Evolutionary conservation across 2,329 filamentous ascomycete genomes (phyloP).

Genomic region (Pseudogymnoascus destructans): DNA sequence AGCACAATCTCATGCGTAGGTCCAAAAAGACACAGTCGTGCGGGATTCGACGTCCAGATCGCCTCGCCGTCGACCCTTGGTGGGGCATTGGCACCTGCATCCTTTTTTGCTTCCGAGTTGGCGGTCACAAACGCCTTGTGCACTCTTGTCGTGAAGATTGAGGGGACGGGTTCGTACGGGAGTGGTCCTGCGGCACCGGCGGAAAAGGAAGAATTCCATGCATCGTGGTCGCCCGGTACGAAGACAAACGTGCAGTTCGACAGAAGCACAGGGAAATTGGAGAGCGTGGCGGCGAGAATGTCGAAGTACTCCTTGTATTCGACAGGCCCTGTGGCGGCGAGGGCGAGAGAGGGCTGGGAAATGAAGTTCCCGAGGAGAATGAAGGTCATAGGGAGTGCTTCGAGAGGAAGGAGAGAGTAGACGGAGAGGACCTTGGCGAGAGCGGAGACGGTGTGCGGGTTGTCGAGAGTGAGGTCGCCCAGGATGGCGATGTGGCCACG

Average conservation of each 20-base stretch:
- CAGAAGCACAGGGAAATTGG: constrained; percentile 72
- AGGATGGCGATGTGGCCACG: constrained; percentile 57
- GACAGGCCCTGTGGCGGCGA: constrained; percentile 63
- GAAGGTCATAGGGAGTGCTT: constrained; percentile 62
- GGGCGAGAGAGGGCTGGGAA: constrained; percentile 49
- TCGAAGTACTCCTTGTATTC: constrained; percentile 98
- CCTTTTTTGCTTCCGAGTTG: constrained; percentile 52
- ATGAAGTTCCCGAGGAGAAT: constrained; percentile 79
- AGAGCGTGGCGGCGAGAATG: constrained; percentile 64
- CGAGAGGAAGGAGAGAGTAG: constrained; percentile 54
- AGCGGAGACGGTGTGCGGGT: constrained; percentile 67
- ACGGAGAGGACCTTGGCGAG: constrained; percentile 63
- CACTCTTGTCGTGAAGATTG: constrained; percentile 80
- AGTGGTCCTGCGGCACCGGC: constrained; percentile 59
- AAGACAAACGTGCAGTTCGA: constrained; percentile 77
- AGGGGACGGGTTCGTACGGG: constrained; percentile 61
- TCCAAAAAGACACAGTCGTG: constrained; percentile 71
- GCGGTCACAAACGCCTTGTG: constrained; percentile 67
- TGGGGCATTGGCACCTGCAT: constrained; percentile 32
- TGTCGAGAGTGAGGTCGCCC: constrained; percentile 76
- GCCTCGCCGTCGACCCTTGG: constrained; percentile 47
- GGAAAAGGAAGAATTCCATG: constrained; percentile 82
- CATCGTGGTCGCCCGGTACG: constrained; percentile 91
- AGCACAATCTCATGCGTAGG: constrained; percentile 77
- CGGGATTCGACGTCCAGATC: constrained; percentile 81